Percentiles rank a stretch among this genome's conserved stretches.
These are phyloP conservation scores for Exophiala bonariae DNA, from an alignment of 2,329 filamentous ascomycete species.

Conservation along the genomic window DNA sequence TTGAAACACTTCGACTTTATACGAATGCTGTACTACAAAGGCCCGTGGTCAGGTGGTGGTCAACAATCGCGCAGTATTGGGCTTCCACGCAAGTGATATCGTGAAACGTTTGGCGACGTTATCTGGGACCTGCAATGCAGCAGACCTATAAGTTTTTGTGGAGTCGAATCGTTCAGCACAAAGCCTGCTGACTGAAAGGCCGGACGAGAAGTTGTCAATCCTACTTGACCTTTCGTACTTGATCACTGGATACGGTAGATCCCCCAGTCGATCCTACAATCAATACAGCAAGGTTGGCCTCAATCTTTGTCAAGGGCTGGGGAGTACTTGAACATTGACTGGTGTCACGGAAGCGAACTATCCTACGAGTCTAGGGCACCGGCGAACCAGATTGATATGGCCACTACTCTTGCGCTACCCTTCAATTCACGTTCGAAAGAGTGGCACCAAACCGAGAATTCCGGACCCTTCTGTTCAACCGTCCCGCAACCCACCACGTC, in stretches of 20 bases:
- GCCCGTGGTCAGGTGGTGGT: too few species aligned
- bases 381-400: slow-evolving; percentile 16
- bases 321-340: too few species aligned
- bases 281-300: too few species aligned
- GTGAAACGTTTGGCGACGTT: not conserved
- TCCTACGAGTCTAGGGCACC: not conserved
- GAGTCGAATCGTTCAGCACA: slow-evolving; percentile 9
- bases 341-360: not conserved
- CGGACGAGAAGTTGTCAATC: not conserved
- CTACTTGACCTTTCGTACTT: not conserved
- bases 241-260: too few species aligned
- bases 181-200: not conserved
- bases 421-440: slow-evolving; percentile 9
- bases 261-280: too few species aligned
- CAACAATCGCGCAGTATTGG: too few species aligned
- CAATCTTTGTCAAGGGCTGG: too few species aligned
- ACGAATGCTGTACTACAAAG: too few species aligned
- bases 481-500: slow-evolving; percentile 2
- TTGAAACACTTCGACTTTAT: too few species aligned
- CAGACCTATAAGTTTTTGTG: slow-evolving; percentile 5
- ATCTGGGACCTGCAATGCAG: slow-evolving; percentile 9
- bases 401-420: slow-evolving; percentile 16
- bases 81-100: too few species aligned
- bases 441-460: slow-evolving; percentile 14
- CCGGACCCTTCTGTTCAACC: slow-evolving; percentile 10